A percentile compares a stretch with the other conserved stretches of the same genome.
Evolutionary conservation across 164 flowering plant species (phyloP).

Genomic region (Sextonia rubra): DNA sequence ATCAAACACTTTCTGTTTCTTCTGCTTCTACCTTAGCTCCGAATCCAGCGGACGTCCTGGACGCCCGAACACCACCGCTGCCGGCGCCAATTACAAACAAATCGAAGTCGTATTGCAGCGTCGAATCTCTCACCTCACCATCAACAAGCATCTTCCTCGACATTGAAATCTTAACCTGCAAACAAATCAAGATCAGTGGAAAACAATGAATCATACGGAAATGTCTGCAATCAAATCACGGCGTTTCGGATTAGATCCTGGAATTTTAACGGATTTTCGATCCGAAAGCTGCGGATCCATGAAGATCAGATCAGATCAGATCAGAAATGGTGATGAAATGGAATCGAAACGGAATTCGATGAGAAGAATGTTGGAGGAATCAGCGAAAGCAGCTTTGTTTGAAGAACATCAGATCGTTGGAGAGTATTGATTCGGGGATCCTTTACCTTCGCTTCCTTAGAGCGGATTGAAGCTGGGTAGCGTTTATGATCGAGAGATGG

Average conservation of each 20-base stretch:
- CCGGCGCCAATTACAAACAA: slow-evolving; percentile 96
- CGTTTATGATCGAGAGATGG: too few relatives aligned
- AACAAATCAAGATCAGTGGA: background rate
- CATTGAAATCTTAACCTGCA: slow-evolving; percentile 27
- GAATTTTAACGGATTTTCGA: background rate
- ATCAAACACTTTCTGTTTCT: background rate
- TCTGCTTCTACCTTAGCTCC: slow-evolving; percentile 83
- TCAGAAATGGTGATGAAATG: background rate
- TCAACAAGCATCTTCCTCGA: slow-evolving; percentile 84
- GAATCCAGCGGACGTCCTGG: slow-evolving; percentile 72
- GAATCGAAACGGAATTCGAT: background rate
- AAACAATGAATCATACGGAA: background rate
- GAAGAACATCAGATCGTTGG: background rate
- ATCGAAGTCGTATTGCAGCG: slow-evolving; percentile 66
- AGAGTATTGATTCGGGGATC: background rate
- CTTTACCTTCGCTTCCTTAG: too few relatives aligned
- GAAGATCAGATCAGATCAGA: background rate
- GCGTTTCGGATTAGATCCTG: background rate
- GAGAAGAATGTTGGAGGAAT: background rate
- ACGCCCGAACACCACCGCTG: slow-evolving; percentile 94
- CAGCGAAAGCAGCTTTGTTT: background rate
- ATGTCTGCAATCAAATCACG: background rate
- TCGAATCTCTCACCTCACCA: slow-evolving; percentile 37
- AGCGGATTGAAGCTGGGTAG: background rate
- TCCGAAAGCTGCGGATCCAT: too few relatives aligned